Percentiles rank a stretch among this genome's conserved stretches.
Conservation (phyloP, 768 basidiomycete genomes). For the Gloeopeniophorella convolvens region DNA sequence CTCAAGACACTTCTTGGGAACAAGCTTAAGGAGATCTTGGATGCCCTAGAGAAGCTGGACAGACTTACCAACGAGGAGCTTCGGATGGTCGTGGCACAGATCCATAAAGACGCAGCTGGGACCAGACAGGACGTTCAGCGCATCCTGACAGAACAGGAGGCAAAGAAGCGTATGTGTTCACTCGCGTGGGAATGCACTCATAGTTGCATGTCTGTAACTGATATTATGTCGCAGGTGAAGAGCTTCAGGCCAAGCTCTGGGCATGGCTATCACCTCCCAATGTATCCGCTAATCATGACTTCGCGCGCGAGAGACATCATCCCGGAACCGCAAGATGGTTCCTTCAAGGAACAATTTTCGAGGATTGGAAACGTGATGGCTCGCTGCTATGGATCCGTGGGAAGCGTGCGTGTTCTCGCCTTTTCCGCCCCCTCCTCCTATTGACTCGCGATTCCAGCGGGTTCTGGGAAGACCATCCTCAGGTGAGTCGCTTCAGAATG, state of each 20-base stretch:
- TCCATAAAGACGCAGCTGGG: neutral
- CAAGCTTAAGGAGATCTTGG: slow-evolving; percentile 2
- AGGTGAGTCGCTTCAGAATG: neutral
- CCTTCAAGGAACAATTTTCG: neutral
- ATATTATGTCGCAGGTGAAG: neutral
- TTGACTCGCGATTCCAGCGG: too few relatives aligned
- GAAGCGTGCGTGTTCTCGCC: slow-evolving; percentile 1
- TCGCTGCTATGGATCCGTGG: slow-evolving; percentile 8
- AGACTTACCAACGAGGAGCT: slow-evolving; percentile 8
- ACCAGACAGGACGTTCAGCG: neutral
- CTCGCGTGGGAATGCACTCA: too few relatives aligned
- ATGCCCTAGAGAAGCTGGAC: slow-evolving; percentile 2
- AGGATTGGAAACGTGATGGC: neutral
- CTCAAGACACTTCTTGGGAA: neutral
- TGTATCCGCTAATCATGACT: neutral
- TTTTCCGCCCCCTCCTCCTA: neutral
- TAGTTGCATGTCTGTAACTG: neutral
- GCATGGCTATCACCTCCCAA: neutral
- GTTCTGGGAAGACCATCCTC: slow-evolving; percentile 1
- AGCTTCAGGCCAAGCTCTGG: neutral
- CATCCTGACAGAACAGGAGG: too few relatives aligned
- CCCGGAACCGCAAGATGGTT: slow-evolving; percentile 1
- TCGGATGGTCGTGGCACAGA: slow-evolving; percentile 1
- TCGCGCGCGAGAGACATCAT: neutral
- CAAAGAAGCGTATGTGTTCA: slow-evolving; percentile 3